Evolutionary conservation across 148 eudicot species (phyloP), one percentile per base, ranked within the genome.

Genomic region (Heliamphora exappendiculata): DNA sequence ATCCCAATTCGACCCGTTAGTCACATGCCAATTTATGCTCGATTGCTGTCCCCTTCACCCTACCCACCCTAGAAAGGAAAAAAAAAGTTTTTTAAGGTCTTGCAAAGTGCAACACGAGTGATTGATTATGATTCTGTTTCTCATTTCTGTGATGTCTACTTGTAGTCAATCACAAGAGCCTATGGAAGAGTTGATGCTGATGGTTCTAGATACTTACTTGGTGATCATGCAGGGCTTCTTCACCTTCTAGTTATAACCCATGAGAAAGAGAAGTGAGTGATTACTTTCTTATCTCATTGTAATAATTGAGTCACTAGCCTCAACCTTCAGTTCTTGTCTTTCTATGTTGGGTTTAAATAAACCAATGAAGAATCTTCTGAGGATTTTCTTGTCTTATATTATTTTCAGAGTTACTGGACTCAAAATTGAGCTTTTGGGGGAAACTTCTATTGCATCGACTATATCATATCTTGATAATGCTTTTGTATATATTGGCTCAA

Each of bases 131-230:
- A 49, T 26, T 10, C 28, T 9, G 17, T 62, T 12, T 29, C 8
- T 19, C 42, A 1, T 39, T 53, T 73, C 28, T 9, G 42, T 3
- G 44, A 20, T 58, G 26, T 82, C 31, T 20, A 24, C 41, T 73
- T 76, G 12, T 41, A 95, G 98, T 91, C 97, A 24, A 92, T 95
- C 62, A 95, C 97, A 74, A 92, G 87, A 86, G 96, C 98, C 29
- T 92, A 94, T 81, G 98, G 98, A 71, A 92, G 96, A 87, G 96
- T 94, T 71, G 98, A 94, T 84, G 91, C 98, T 79, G 96, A 94
- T 89, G 98, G 98, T 75, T 94, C 96, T 74, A 88, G 98, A 75
- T 92, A 94, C 83, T 79, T 94, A 81, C 94, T 95, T 45, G 97
- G 98, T 45, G 98, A 95, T 85, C 98, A 90, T 83, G 90, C 89